Base-by-base conservation (phyloP, 176 grass and related monocot genomes). In the Metroxylon sagu region DNA sequence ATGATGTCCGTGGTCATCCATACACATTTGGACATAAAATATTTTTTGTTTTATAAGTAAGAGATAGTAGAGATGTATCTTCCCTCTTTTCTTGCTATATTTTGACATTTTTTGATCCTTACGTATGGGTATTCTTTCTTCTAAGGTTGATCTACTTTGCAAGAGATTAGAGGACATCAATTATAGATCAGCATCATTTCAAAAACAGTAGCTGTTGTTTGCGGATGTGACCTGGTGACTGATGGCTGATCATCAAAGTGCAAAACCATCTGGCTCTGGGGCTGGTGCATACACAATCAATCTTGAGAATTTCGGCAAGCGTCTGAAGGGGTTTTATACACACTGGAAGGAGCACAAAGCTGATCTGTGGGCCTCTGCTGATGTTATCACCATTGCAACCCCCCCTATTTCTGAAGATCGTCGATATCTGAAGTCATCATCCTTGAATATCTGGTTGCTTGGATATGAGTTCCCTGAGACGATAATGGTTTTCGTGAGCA, bases 391-490 rank as follows among this genome's bases (percentile, higher is more conserved):
- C 30, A 76, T 94, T 61, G 78, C 77, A 52, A 94, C 80, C 28
- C 89, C 89, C 64, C 84, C 89, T 23, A 49, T 84, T 68, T 94
- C 84, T 63, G 89, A 88, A 65, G 77, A 94, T 76, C 75, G 87
- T 67, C 80, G 74, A 21, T 94, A 94, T 75, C 62, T 83, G 50
- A 94, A 94, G 60, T 94, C 89, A 19, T 87, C 84, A 54, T 80
- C 89, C 60, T 51, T 94, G 55, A 75, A 94, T 54, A 81, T 85
- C 62, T 94, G 89, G 89, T 68, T 94, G 30, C 72, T 94, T 57
- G 89, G 89, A 66, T 92, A 92, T 76, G 89, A 94, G 78, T 94
- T 94, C 62, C 84, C 89, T 16, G 84, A 94, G 72, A 94, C 89
- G 6, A 87, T 94, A 68, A 82, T 94, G 82, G 70, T 88, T 64